Base-by-base conservation (phyloP, 2,329 filamentous ascomycete species). In the Fusarium graminum region DNA sequence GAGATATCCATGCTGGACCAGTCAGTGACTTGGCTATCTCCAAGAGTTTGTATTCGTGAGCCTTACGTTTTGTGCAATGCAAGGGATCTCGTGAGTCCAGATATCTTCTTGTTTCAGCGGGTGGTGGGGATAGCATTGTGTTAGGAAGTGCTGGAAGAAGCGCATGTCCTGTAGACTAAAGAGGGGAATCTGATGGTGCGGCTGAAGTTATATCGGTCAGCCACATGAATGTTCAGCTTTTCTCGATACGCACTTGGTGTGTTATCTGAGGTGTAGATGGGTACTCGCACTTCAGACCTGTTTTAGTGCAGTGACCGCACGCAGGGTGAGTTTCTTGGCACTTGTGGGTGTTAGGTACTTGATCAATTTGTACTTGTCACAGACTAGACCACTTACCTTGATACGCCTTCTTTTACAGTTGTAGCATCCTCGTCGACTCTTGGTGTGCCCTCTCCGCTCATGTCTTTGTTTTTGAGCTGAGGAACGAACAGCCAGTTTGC, bases 401-500 rank as follows among this genome's bases (percentile, higher is more conserved):
- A 91, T 90, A 59, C 88, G 84, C 39, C 88, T 79, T 55, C 85
- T 81, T 76, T 90, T 90, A 78, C 88, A 91, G 73, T 89, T 89
- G 74, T 84, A 90, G 75, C 88, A 90, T 10, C 88, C 88, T 16
- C 84, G 80, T 25, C 88, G 82, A 49, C 86, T 89, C 75, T 91
- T 91, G 12, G 86, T 90, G 65, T 90, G 88, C 1, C 88, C 87
- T 63, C 86, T 82, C 54, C 88, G 78, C 73, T 86, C 85, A 26
- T 84, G 65, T 42, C 80, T 78, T 66, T 80, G 70, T 49, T 70
- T 74, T 59, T 72, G 69, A 6, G 62, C 32, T 7, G 70, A 63
- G 6, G 49, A 25, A 9, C 53, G 69, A 9, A 39, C 36, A 43
- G 49, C 65, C 7, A 74, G 22, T 46, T 71, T 66, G 22, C 55